Conservation (phyloP, 2,329 filamentous ascomycete genomes). For the Didymella exigua region DNA sequence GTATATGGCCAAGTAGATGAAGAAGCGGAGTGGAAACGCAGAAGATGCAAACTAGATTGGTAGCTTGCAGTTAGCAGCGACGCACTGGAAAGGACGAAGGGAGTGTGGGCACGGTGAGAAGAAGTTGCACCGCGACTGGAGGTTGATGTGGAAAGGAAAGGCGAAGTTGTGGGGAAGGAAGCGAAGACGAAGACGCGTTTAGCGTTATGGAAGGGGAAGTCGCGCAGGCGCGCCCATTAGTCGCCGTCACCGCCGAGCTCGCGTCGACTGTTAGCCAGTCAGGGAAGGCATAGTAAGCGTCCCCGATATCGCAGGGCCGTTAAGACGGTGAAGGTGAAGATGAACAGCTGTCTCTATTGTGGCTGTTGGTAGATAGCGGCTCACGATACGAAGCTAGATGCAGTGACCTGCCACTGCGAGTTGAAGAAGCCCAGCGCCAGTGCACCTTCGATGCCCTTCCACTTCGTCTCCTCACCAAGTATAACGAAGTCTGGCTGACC, state of each 20-base stretch:
- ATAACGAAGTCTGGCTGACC: conserved; percentile 65
- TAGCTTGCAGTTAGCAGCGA: conserved; percentile 15
- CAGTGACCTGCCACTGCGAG: conserved; percentile 58
- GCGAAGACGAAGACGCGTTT: not conserved
- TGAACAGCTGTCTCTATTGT: not conserved
- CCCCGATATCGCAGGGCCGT: not conserved
- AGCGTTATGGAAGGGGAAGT: conserved; percentile 19
- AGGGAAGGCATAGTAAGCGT: not conserved
- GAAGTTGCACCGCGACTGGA: conserved; percentile 12
- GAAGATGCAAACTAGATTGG: conserved; percentile 34
- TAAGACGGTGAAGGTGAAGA: conserved; percentile 4
- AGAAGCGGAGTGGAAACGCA: conserved; percentile 33
- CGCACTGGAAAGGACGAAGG: conserved; percentile 30
- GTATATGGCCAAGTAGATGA: conserved; percentile 48
- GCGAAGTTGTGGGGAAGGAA: conserved; percentile 21
- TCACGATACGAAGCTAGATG: conserved; percentile 50
- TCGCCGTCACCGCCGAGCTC: conserved; percentile 18
- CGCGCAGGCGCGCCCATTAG: conserved; percentile 13
- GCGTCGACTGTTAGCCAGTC: not conserved
- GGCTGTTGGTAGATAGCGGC: not conserved
- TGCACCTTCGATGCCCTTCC: conserved; percentile 59
- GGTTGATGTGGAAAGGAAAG: conserved; percentile 11
- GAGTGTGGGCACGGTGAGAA: conserved; percentile 14
- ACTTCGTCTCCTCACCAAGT: conserved; percentile 53
- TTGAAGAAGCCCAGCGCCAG: conserved; percentile 63